phyloP scores from a whole-genome alignment of 192 early-diverging fungal species.

The Backusella luteola region DNA sequence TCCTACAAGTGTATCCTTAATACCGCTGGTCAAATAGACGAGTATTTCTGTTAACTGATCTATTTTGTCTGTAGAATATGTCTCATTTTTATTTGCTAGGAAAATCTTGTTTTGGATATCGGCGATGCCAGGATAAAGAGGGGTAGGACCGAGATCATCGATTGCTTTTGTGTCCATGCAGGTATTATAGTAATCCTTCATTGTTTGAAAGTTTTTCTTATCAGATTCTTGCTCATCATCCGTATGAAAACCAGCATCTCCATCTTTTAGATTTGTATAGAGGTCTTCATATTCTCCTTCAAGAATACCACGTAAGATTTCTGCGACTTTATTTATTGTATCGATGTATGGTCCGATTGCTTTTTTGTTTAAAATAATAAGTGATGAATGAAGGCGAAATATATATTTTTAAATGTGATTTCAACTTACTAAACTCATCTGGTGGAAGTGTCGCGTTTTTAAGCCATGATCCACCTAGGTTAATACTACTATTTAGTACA shows the following conservation, averaged over 20 bases:
- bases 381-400: too few species aligned
- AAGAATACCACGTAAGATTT: constrained; percentile 46
- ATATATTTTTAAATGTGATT: not conserved
- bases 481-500: not conserved
- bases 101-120: constrained; percentile 32
- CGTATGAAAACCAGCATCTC: constrained; percentile 13
- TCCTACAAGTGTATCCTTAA: constrained; percentile 37
- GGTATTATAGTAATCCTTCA: constrained; percentile 52
- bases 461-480: constrained; percentile 57
- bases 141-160: constrained; percentile 35
- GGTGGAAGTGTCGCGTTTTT: constrained; percentile 53
- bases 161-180: constrained; percentile 52
- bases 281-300: constrained; percentile 42
- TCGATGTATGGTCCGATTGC: constrained; percentile 20
- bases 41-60: not conserved
- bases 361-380: not conserved
- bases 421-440: constrained; percentile 44
- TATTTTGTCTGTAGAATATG: not conserved
- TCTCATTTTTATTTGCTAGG: not conserved
- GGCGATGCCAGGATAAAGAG: constrained; percentile 35
- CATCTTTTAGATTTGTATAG: not conserved
- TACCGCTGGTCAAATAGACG: not conserved
- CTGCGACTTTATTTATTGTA: constrained; percentile 25
- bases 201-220: constrained; percentile 49
- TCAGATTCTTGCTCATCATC: constrained; percentile 42